A percentile compares a stretch with the other conserved stretches of the same genome.
Conservation (phyloP, 805 yeast genomes). For the Saccharomycopsis lassenensis region DNA sequence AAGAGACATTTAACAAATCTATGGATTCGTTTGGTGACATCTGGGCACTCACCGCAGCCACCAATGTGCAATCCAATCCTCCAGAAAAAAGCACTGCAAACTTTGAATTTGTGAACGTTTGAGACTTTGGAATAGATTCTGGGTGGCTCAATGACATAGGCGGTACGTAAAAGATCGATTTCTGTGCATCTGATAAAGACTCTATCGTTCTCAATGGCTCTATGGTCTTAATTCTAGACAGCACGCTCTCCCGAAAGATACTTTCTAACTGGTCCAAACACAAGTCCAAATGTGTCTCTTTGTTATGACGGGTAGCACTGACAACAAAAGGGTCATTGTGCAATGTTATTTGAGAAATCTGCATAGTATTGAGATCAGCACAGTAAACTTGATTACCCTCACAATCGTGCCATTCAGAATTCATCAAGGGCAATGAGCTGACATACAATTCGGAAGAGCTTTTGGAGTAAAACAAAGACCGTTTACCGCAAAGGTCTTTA, state of each 20-base stretch:
- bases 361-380: not conserved
- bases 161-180: not conserved
- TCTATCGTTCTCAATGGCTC: conserved; percentile 31
- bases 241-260: conserved; percentile 30
- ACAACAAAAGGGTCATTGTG: not conserved
- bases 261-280: conserved; percentile 20
- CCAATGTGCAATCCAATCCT: conserved; percentile 83
- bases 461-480: conserved; percentile 49
- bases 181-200: not conserved
- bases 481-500: conserved; percentile 71
- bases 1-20: conserved; percentile 86
- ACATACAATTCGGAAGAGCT: conserved; percentile 19
- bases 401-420: conserved; percentile 14
- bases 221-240: conserved; percentile 45
- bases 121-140: not conserved
- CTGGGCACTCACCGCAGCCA: conserved; percentile 41
- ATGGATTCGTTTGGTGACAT: conserved; percentile 28
- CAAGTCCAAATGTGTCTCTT: too few species aligned
- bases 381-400: conserved; percentile 9
- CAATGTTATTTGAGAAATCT: not conserved
- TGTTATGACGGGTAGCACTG: not conserved
- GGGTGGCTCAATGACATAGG: conserved; percentile 1
- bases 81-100: conserved; percentile 80
- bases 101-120: conserved; percentile 20
- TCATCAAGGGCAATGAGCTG: conserved; percentile 6